Evolutionary conservation across 2,329 filamentous ascomycete genomes (phyloP), one percentile per base, ranked within the genome.

Genomic region (Rhynchosporium agropyri): DNA sequence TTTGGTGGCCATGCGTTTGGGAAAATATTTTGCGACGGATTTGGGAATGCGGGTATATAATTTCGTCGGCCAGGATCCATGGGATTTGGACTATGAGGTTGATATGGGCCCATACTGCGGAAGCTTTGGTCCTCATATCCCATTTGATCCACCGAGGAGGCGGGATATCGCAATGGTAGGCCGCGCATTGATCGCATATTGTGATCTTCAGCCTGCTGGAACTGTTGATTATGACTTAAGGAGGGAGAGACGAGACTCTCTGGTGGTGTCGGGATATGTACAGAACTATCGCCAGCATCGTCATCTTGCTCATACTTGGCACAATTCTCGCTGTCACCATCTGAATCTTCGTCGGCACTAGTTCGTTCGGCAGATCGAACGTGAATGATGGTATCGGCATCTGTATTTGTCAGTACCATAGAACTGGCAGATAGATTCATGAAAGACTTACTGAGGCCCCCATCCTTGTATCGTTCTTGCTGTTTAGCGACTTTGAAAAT

Each of bases 401-500:
- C 70, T 72, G 28, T 15, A 31, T 12, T 26, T 49, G 20, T 60
- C 15, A 63, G 60, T 57, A 5, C 33, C 43, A 28, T 50, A 7
- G 46, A 38, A 29, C 20, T 20, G 3, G 2, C 20, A 28, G 20
- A 36, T 20, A 48, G 20, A 13, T 54, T 54, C 6, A 45, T 8
- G 7, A 8, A 20, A 4, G 13, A 56, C 79, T 67, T 73, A 87
- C 85, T 84, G 57, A 87, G 83, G 68, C 86, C 83, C 31, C 79
- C 81, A 49, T 81, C 80, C 66, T 77, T 81, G 69, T 76, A 87
- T 4, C 81, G 77, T 70, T 87, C 84, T 66, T 89, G 83, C 36
- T 77, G 74, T 61, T 76, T 79, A 0, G 85, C 85, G 36, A 89
- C 80, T 64, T 81, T 83, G 76, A 89, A 88, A 8, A 88, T 82